Evolutionary conservation across 345 rosid genomes (phyloP), one percentile per base, ranked within the genome.

Genomic region (Sonneratia caseolaris): DNA sequence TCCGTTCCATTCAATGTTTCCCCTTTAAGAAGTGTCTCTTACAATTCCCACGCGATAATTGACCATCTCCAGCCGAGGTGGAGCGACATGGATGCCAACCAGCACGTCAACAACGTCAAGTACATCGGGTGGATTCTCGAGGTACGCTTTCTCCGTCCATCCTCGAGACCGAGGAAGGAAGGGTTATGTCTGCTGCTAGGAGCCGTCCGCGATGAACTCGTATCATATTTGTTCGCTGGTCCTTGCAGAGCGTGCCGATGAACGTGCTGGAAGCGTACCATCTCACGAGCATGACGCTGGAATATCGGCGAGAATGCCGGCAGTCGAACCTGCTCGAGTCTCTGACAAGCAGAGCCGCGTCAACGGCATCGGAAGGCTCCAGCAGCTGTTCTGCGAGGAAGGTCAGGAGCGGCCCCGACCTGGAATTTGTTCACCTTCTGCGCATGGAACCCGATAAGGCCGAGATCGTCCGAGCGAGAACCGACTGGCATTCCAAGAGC

Each of bases 91-190:
- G 93, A 89, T 79, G 83, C 83, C 66, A 89, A 89, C 73, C 93
- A 86, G 74, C 93, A 89, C 40, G 93, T 89, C 38, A 89, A 87
- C 79, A 89, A 89, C 76, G 91, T 87, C 43, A 89, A 89, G 72
- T 89, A 89, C 82, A 80, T 89, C 32, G 86, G 88, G 43, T 89
- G 93, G 93, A 84, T 86, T 68, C 80, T 89, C 36, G 94, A 89
- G 88, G 91, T 87, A 76, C 32, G 32, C 32, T 27, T 1, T 40
- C 43, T 40, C 43, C 43, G 9, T 1, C 2, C 5, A 40, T 40
- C 43, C 43, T 40, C 9, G 43, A 40, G 43, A 40, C 43, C 43
- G 0, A 40, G 9, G 7, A 40, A 40, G 43, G 43, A 40, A 40
- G 43, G 43, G 2, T 40, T 8, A 4, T 40, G 43, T 40, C 43